Conservation (phyloP, 108 stramenopile genomes). For the Aureococcus anophagefferens region DNA sequence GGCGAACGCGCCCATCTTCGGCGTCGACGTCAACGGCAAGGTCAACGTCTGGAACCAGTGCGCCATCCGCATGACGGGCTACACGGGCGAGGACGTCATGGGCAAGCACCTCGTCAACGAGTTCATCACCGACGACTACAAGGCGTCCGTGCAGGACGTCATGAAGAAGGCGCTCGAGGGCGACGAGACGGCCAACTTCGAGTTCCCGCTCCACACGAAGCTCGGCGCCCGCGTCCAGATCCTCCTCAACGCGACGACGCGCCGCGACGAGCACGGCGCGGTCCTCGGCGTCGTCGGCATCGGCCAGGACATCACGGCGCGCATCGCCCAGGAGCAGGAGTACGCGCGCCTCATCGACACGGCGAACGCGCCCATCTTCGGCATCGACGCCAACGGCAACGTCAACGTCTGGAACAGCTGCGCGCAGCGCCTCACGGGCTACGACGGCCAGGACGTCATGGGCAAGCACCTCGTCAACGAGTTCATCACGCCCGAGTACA, state of each 20-base stretch:
- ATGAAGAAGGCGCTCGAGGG: constrained; percentile 45
- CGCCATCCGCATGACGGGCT: constrained; percentile 44
- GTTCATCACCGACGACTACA: constrained; percentile 29
- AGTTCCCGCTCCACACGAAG: constrained; percentile 51
- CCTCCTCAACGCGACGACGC: constrained; percentile 60
- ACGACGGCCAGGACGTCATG: constrained; percentile 2
- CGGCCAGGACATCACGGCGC: constrained; percentile 52
- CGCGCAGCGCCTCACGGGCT: constrained; percentile 40
- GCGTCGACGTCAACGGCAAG: neutral
- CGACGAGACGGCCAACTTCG: constrained; percentile 37
- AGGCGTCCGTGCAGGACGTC: constrained; percentile 30
- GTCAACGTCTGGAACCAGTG: constrained; percentile 10
- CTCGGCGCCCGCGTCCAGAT: constrained; percentile 32
- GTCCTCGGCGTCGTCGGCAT: constrained; percentile 61
- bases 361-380: no score
- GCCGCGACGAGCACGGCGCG: constrained; percentile 48
- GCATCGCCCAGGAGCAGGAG: constrained; percentile 30
- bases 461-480: neutral
- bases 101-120: constrained; percentile 27
- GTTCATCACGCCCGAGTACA: constrained; percentile 18
- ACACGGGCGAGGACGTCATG: constrained; percentile 39
- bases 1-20: constrained; percentile 3
- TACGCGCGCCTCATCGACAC: neutral
- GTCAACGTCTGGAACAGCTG: constrained; percentile 15
- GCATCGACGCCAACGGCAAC: neutral